A percentile compares a stretch with the other conserved stretches of the same genome.
Conservation (phyloP, 2,329 filamentous ascomycete species). For the Pestalotiopsis fici region DNA sequence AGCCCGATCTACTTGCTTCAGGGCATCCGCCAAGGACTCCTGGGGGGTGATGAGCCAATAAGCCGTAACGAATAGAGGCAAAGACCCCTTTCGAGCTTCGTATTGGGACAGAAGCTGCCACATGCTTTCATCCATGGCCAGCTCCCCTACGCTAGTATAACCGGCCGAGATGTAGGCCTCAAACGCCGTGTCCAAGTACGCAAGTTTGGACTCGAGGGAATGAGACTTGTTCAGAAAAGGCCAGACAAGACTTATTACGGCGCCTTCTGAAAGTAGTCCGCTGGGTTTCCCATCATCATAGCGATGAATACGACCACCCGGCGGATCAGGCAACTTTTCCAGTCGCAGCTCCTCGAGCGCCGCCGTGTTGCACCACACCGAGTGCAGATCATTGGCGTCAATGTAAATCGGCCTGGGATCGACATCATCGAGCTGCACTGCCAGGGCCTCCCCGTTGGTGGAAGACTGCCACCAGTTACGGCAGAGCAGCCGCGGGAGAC, state of each 20-base stretch:
- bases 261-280: slow-evolving; percentile 54
- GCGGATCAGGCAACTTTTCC: slow-evolving; percentile 44
- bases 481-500: slow-evolving; percentile 50
- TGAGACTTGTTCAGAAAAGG: slow-evolving; percentile 51
- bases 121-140: slow-evolving; percentile 62
- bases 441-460: slow-evolving; percentile 37
- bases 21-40: slow-evolving; percentile 38
- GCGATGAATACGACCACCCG: slow-evolving; percentile 53
- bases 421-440: slow-evolving; percentile 51
- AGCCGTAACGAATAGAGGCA: slow-evolving; percentile 48
- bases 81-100: slow-evolving; percentile 27
- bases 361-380: slow-evolving; percentile 55
- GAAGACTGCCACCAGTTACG: slow-evolving; percentile 55
- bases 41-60: slow-evolving; percentile 59
- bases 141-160: slow-evolving; percentile 58
- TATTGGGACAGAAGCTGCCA: slow-evolving; percentile 54
- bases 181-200: slow-evolving; percentile 49
- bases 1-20: slow-evolving; percentile 50
- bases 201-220: slow-evolving; percentile 47
- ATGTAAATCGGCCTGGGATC: slow-evolving; percentile 57
- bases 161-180: slow-evolving; percentile 51
- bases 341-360: slow-evolving; percentile 51
- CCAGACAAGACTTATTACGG: slow-evolving; percentile 55
- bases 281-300: slow-evolving; percentile 47
- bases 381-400: slow-evolving; percentile 58